Percentiles rank a stretch among this genome's conserved stretches.
Conservation (phyloP, 1,284 basidiomycete species). For the Exobasidium cylindrosporum region DNA sequence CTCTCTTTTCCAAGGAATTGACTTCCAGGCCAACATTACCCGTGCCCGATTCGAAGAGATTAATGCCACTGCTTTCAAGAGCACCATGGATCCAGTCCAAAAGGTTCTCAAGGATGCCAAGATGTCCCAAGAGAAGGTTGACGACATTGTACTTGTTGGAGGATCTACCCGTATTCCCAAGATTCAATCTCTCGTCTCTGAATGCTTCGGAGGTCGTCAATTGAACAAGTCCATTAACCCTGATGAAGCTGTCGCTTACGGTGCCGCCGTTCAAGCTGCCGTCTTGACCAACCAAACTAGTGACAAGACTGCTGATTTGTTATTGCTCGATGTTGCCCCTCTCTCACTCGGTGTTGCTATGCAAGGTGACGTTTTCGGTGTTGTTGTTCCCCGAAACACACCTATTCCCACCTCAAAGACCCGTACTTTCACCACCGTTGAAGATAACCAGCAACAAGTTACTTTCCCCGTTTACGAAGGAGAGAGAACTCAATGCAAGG, state of each 20-base stretch:
- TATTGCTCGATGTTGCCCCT: constrained; percentile 54
- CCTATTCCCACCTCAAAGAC: constrained; percentile 55
- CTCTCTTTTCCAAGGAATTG: constrained; percentile 83
- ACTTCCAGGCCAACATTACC: constrained; percentile 55
- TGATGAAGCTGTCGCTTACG: constrained; percentile 59
- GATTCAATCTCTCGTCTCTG: constrained; percentile 95
- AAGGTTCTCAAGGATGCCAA: constrained; percentile 99
- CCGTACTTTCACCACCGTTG: constrained; percentile 54
- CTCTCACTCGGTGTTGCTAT: constrained; percentile 56
- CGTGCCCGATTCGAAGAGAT: constrained; percentile 99
- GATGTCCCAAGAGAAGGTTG: constrained; percentile 93
- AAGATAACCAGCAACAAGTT: constrained; percentile 55
- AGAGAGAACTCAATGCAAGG: constrained; percentile 56
- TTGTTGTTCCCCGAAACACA: constrained; percentile 55
- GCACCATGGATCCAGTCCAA: constrained; percentile 95
- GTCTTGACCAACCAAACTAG: constrained; percentile 55
- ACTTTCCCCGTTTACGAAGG: constrained; percentile 56
- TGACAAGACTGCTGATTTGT: constrained; percentile 56
- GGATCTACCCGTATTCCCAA: constrained; percentile 99
- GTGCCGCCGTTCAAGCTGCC: constrained; percentile 55
- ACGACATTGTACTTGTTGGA: constrained; percentile 99
- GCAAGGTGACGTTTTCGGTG: constrained; percentile 56
- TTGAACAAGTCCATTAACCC: constrained; percentile 84
- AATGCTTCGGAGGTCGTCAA: constrained; percentile 94
- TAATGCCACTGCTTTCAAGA: constrained; percentile 89